Evolutionary conservation across 108 stramenopile genomes (phyloP), one percentile per base, ranked within the genome.

Genomic region (Stephanodiscus triporus): DNA sequence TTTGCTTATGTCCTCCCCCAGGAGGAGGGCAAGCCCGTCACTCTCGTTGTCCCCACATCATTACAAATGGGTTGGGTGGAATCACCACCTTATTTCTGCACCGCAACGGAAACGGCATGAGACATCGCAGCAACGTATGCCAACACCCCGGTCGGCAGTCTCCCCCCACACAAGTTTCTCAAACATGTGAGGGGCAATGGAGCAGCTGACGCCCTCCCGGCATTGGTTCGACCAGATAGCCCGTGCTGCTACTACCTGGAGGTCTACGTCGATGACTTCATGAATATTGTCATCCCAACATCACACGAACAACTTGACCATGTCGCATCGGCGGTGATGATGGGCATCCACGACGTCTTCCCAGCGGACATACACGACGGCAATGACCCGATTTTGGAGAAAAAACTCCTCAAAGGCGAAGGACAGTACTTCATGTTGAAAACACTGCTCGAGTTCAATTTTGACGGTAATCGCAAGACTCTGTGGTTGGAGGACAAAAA

Each of bases 1-100:
- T 77, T 77, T 37, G 49, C 69, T 11, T 77, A 77, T 16, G 62
- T 77, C 32, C 32, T 34, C 32, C 32, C 32, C 4, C 32, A 34
- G 32, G 32, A 34, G 32, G 32, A 34, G 5, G 32, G 32, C 5
- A 34, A 4, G 32, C 32, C 32, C 2, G 5, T 34, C 32, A 34
- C 32, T 5, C 32, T 34, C 5, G 32, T 34, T 5, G 32, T 34
- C 32, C 32, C 32, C 32, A 34, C 32, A 34, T 34, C 32, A 34
- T 5, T 34, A 34, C 32, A 34, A 34, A 34, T 34, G 32, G 32
- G 32, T 34, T 34, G 32, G 32, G 32, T 34, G 2, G 32, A 34
- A 34, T 34, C 32, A 4, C 32, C 32, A 2, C 32, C 32, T 2
- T 34, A 34, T 34, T 34, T 34, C 32, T 34, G 32, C 5, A 5